Evolutionary conservation across 331 rosid genomes (phyloP).

Genomic region (Cydonia oblonga): DNA sequence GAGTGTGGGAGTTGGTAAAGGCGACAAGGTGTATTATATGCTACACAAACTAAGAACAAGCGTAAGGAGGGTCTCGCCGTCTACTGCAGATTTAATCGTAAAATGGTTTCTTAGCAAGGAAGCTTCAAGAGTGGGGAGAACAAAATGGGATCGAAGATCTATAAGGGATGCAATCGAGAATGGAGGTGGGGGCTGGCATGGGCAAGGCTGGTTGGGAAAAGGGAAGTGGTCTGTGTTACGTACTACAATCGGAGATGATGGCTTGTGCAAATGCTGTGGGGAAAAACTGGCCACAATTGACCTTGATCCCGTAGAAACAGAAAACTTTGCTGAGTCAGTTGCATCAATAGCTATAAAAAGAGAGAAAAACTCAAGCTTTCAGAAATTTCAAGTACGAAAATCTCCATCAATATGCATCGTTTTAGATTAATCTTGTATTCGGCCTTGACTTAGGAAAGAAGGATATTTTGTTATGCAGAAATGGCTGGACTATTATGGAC

Average conservation of each 20-base stretch:
- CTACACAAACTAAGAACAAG: conserved; percentile 62
- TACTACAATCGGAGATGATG: conserved; percentile 65
- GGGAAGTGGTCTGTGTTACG: conserved; percentile 60
- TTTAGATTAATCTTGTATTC: neutral
- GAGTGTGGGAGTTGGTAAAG: conserved; percentile 40
- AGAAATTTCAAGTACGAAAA: conserved; percentile 71
- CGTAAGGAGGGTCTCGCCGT: conserved; percentile 50
- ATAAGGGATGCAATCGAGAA: conserved; percentile 50
- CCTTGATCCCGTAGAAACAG: conserved; percentile 84
- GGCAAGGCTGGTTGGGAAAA: conserved; percentile 86
- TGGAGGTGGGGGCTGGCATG: conserved; percentile 99
- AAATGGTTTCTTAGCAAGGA: conserved; percentile 59
- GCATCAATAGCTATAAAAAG: conserved; percentile 61
- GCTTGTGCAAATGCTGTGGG: conserved; percentile 72
- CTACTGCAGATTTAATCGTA: conserved; percentile 51
- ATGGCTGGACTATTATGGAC: conserved; percentile 86
- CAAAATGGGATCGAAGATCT: conserved; percentile 46
- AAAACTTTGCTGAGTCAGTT: conserved; percentile 75
- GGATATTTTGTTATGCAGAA: conserved; percentile 39
- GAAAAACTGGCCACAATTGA: conserved; percentile 62
- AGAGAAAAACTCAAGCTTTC: conserved; percentile 66
- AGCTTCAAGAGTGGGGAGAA: conserved; percentile 71
- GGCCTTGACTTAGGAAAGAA: conserved; percentile 9
- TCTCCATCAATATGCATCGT: conserved; percentile 2
- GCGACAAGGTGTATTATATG: conserved; percentile 70